These are phyloP conservation scores for Thielaviopsis punctulata DNA, from an alignment of 2,329 filamentous ascomycete species.

Conservation along the genomic window DNA sequence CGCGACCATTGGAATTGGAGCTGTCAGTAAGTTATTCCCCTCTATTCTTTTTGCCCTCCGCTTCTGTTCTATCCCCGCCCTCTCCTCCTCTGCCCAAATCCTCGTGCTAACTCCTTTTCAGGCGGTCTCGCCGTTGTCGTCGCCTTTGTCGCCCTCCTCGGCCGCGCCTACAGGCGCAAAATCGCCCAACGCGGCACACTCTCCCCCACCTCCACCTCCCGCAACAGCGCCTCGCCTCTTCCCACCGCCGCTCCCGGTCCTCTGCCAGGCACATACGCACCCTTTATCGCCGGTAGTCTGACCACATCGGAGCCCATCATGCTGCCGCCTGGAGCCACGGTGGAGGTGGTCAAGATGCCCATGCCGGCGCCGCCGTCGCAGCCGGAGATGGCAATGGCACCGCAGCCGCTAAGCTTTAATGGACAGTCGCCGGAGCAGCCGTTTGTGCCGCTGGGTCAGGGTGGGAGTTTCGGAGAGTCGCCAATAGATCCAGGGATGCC, in stretches of 20 bases:
- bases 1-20: constrained; percentile 7
- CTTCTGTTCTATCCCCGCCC: not conserved
- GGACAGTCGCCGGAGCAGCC: not conserved
- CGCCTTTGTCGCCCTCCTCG: constrained; percentile 8
- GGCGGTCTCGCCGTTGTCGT: constrained; percentile 9
- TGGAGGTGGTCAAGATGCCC: not conserved
- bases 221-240: not conserved
- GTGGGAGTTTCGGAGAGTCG: not conserved
- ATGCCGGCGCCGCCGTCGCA: not conserved
- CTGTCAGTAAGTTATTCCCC: not conserved
- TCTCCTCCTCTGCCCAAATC: not conserved
- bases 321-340: constrained; percentile 6
- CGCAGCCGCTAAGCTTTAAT: not conserved
- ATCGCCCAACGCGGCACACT: not conserved
- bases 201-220: not conserved
- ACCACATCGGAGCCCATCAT: constrained; percentile 8
- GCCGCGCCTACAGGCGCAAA: constrained; percentile 3
- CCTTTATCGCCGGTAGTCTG: constrained; percentile 3
- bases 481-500: not conserved
- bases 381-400: not conserved
- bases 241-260: constrained; percentile 7
- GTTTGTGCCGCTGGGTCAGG: not conserved
- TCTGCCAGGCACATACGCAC: constrained; percentile 9
- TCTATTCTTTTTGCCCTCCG: not conserved
- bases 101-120: not conserved